Percentiles rank a stretch among this genome's conserved stretches.
Evolutionary conservation across 345 rosid genomes (phyloP).

Genomic region (Rubroshorea leprosula): DNA sequence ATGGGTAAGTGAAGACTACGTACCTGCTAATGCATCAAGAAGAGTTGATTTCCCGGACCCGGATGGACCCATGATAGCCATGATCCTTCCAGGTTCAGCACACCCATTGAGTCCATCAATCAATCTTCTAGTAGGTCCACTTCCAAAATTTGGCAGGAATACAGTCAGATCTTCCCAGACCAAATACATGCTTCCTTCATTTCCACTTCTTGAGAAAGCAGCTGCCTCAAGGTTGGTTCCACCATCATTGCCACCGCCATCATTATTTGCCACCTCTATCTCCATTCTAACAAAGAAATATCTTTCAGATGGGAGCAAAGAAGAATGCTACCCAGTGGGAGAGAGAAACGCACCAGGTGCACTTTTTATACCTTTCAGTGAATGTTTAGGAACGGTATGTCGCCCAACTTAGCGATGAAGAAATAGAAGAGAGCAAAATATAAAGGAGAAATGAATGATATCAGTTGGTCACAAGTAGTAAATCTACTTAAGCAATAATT

Average conservation of each 20-base stretch:
- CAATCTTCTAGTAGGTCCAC: conserved; percentile 52
- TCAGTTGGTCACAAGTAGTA: background rate
- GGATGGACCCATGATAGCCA: conserved; percentile 95
- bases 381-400: background rate
- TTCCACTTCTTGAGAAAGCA: background rate
- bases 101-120: conserved; percentile 62
- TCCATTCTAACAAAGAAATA: background rate
- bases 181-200: conserved; percentile 28
- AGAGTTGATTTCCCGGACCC: conserved; percentile 91
- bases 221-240: background rate
- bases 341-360: background rate
- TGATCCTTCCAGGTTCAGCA: conserved; percentile 70
- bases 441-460: background rate
- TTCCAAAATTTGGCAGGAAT: conserved; percentile 56
- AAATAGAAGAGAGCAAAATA: background rate
- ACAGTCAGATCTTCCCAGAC: conserved; percentile 75
- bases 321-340: background rate
- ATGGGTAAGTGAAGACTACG: background rate
- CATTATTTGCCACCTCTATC: background rate
- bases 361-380: background rate
- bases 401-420: background rate
- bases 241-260: background rate
- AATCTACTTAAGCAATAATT: background rate
- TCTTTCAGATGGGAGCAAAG: background rate
- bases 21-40: conserved; percentile 85